These are phyloP conservation scores for Lactarius tabidus DNA, from an alignment of 768 basidiomycete genomes.

Conservation along the genomic window DNA sequence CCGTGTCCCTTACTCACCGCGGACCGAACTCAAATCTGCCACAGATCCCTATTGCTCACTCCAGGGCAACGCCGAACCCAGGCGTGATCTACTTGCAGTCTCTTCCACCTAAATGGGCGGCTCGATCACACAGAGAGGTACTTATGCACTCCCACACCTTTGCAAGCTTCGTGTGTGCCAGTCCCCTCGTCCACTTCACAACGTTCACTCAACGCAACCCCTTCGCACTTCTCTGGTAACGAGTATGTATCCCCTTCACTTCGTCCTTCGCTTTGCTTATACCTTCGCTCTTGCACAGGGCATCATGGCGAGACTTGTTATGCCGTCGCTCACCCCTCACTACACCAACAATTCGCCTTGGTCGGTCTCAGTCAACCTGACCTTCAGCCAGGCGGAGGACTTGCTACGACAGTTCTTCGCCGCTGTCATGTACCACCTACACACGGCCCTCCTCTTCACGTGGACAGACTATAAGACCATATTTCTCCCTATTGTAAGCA, in stretches of 20 bases:
- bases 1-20: slow-evolving; percentile 9
- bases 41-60: slow-evolving; percentile 5
- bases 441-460: slow-evolving; percentile 31
- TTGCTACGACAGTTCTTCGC: slow-evolving; percentile 13
- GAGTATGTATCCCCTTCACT: slow-evolving; percentile 1
- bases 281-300: not conserved
- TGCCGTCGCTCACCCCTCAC: slow-evolving; percentile 23
- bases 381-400: slow-evolving; percentile 15
- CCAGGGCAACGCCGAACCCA: slow-evolving; percentile 18
- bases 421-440: slow-evolving; percentile 19
- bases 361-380: slow-evolving; percentile 19
- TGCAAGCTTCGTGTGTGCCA: slow-evolving; percentile 11
- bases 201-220: not conserved
- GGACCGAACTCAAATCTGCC: slow-evolving; percentile 19
- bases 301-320: slow-evolving; percentile 22
- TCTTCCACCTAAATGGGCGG: slow-evolving; percentile 21
- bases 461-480: slow-evolving; percentile 33
- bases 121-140: slow-evolving; percentile 17
- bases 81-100: slow-evolving; percentile 18
- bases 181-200: slow-evolving; percentile 14
- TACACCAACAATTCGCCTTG: slow-evolving; percentile 18
- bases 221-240: not conserved
- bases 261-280: slow-evolving; percentile 7
- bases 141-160: slow-evolving; percentile 21
- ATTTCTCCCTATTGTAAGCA: slow-evolving; percentile 30